A percentile compares a stretch with the other conserved stretches of the same genome.
Conservation (phyloP, 495 filamentous ascomycete genomes). For the Glonium stellatum region DNA sequence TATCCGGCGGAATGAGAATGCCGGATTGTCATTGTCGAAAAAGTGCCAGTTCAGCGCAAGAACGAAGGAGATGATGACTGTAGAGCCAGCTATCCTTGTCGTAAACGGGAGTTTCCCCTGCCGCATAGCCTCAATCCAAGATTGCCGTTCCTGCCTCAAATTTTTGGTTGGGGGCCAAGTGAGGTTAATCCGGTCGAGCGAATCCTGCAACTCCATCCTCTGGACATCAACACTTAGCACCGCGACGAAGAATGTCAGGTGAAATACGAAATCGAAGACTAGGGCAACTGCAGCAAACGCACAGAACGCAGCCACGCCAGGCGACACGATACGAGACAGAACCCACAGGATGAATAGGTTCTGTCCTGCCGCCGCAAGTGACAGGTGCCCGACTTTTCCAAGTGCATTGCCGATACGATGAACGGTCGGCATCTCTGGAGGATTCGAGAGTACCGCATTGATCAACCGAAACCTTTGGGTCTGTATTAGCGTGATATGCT, state of each 20-base stretch:
- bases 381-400: conserved; percentile 60
- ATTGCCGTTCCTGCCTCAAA: conserved; percentile 34
- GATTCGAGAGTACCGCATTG: conserved; percentile 60
- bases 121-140: conserved; percentile 45
- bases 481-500: not conserved
- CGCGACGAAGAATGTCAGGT: conserved; percentile 64
- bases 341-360: conserved; percentile 53
- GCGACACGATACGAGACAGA: conserved; percentile 51
- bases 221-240: conserved; percentile 69
- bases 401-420: conserved; percentile 58
- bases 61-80: conserved; percentile 55
- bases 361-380: conserved; percentile 51
- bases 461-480: conserved; percentile 51
- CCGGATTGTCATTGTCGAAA: conserved; percentile 48
- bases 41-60: conserved; percentile 60
- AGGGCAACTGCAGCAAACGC: conserved; percentile 61
- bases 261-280: conserved; percentile 61
- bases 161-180: conserved; percentile 10
- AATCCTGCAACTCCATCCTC: conserved; percentile 57
- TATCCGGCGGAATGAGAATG: conserved; percentile 36
- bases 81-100: conserved; percentile 54
- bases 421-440: conserved; percentile 52
- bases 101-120: conserved; percentile 48
- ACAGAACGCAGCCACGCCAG: conserved; percentile 61
- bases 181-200: conserved; percentile 39